Evolutionary conservation across 805 yeast genomes (phyloP).

Genomic region (Starmerella etchellsii): DNA sequence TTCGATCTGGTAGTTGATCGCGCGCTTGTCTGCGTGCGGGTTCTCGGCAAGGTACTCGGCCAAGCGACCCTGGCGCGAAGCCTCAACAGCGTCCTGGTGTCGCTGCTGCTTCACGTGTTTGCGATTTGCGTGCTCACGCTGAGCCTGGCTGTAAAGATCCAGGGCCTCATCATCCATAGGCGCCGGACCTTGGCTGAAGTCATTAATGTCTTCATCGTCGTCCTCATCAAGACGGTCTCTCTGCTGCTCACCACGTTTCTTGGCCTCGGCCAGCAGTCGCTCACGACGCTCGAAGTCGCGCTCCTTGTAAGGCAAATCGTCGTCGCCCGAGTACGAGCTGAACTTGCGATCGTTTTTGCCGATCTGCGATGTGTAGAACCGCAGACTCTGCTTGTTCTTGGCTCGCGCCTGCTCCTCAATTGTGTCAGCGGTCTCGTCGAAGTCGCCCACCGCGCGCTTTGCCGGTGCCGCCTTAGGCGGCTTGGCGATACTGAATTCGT

Average conservation of each 20-base stretch:
- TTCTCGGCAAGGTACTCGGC: constrained; percentile 54
- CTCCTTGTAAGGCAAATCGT: constrained; percentile 83
- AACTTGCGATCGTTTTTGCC: constrained; percentile 45
- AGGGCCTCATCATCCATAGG: constrained; percentile 5
- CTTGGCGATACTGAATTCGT: constrained; percentile 16
- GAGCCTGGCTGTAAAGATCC: constrained; percentile 45
- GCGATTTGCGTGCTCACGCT: constrained; percentile 38
- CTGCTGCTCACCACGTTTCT: constrained; percentile 57
- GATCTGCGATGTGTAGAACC: constrained; percentile 94
- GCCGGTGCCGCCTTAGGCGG: constrained; percentile 14
- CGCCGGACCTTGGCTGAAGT: constrained; percentile 17
- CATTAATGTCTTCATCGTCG: constrained; percentile 13
- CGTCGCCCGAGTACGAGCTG: constrained; percentile 49
- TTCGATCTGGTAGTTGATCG: constrained; percentile 83
- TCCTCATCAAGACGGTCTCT: constrained; percentile 39
- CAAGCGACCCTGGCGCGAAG: constrained; percentile 74
- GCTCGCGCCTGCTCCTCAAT: constrained; percentile 43
- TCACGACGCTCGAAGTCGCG: constrained; percentile 83
- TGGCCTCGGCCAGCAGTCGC: constrained; percentile 74
- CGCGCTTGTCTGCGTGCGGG: constrained; percentile 82
- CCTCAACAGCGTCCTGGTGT: constrained; percentile 58
- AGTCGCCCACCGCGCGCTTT: constrained; percentile 35
- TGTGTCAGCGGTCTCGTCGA: constrained; percentile 60
- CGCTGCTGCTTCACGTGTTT: constrained; percentile 37
- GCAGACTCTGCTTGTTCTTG: constrained; percentile 74